Conservation (phyloP, 371 early-diverging fungal genomes). For the Enteropsectra breve region DNA sequence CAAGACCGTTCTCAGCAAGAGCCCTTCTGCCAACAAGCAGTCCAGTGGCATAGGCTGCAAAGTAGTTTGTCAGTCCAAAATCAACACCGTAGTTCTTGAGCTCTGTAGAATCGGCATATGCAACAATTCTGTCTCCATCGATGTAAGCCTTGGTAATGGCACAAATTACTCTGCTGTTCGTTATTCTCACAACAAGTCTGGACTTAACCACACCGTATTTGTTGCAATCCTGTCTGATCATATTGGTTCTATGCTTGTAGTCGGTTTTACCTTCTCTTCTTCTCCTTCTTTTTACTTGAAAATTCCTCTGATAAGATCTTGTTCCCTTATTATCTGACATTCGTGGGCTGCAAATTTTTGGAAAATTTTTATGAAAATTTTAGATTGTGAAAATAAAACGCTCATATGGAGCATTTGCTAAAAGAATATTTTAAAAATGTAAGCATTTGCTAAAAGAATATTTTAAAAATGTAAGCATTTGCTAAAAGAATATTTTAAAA, state of each 20-base stretch:
- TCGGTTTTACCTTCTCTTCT: slow-evolving; percentile 93
- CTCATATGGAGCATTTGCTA: too few species aligned
- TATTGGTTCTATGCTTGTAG: slow-evolving; percentile 97
- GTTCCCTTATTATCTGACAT: slow-evolving; percentile 41
- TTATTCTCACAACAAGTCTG: slow-evolving; percentile 97
- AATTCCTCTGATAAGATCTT: slow-evolving; percentile 70
- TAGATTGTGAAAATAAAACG: not conserved
- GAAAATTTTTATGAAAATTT: slow-evolving; percentile 25
- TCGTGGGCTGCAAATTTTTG: slow-evolving; percentile 17
- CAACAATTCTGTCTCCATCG: slow-evolving; percentile 89
- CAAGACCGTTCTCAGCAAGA: slow-evolving; percentile 72
- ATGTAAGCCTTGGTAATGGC: slow-evolving; percentile 94
- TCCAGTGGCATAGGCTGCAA: slow-evolving; percentile 97
- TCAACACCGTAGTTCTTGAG: slow-evolving; percentile 90
- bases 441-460: too few species aligned
- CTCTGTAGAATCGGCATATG: slow-evolving; percentile 94
- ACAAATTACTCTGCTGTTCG: slow-evolving; percentile 90
- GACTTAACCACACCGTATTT: slow-evolving; percentile 99
- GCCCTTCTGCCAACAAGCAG: slow-evolving; percentile 88
- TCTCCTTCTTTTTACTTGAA: slow-evolving; percentile 61
- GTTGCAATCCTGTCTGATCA: slow-evolving; percentile 95
- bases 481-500: too few species aligned
- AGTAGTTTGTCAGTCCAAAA: slow-evolving; percentile 99
- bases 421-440: too few species aligned
- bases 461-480: too few species aligned